These are phyloP conservation scores for Talaromyces sp. DNA, from an alignment of 2,329 filamentous ascomycete genomes.

Conservation along the genomic window DNA sequence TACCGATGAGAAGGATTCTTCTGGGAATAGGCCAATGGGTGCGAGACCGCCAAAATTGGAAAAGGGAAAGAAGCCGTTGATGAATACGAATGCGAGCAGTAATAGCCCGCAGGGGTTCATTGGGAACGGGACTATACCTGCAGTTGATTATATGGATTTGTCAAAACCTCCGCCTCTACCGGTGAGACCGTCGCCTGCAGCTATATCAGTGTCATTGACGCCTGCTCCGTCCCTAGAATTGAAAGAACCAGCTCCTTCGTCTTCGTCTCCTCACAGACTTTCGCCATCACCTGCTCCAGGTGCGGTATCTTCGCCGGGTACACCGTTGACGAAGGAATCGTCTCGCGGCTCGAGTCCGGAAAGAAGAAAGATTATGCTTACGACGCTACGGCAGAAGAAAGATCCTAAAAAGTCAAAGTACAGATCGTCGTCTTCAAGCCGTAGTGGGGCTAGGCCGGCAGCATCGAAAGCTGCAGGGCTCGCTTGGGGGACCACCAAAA, in stretches of 20 bases:
- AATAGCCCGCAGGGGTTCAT: slow-evolving; percentile 58
- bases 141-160: slow-evolving; percentile 75
- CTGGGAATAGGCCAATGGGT: background rate
- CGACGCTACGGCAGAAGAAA: slow-evolving; percentile 50
- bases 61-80: slow-evolving; percentile 32
- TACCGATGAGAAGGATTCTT: slow-evolving; percentile 22
- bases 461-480: slow-evolving; percentile 62
- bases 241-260: slow-evolving; percentile 23
- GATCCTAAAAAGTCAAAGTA: slow-evolving; percentile 45
- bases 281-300: slow-evolving; percentile 33
- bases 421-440: slow-evolving; percentile 44
- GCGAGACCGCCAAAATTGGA: slow-evolving; percentile 19
- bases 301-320: slow-evolving; percentile 25
- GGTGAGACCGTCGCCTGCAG: slow-evolving; percentile 31
- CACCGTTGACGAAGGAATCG: slow-evolving; percentile 38
- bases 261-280: slow-evolving; percentile 18
- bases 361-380: slow-evolving; percentile 57
- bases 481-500: slow-evolving; percentile 50
- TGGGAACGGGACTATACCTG: slow-evolving; percentile 76
- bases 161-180: slow-evolving; percentile 66
- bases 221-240: slow-evolving; percentile 5
- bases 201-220: background rate
- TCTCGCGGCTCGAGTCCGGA: slow-evolving; percentile 62
- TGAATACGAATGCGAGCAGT: slow-evolving; percentile 24
- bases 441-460: slow-evolving; percentile 46